Conservation (phyloP, 352 stramenopile genomes). For the Phytophthora cactorum region DNA sequence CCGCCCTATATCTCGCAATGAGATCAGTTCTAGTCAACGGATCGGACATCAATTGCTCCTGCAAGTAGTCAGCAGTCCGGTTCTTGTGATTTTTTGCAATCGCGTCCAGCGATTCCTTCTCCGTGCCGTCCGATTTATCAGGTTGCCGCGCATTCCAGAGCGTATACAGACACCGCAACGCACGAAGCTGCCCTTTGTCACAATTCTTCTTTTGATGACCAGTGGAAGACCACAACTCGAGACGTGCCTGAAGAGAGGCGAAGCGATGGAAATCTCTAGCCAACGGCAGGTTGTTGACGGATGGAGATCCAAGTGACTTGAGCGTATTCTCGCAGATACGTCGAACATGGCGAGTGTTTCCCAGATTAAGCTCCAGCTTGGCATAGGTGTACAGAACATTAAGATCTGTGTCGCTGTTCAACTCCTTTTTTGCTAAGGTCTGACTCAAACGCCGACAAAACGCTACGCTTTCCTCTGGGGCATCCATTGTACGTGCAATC, state of each 20-base stretch:
- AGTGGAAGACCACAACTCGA: conserved; percentile 38
- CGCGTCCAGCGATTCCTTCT: conserved; percentile 40
- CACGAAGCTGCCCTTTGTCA: conserved; percentile 12
- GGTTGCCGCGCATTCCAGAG: conserved; percentile 49
- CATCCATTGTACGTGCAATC: conserved; percentile 12
- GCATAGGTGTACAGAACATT: conserved; percentile 59
- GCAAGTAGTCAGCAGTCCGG: conserved; percentile 18
- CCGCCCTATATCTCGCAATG: conserved; percentile 49
- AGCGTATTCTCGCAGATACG: conserved; percentile 71
- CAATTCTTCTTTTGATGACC: conserved; percentile 10
- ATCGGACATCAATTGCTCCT: conserved; percentile 28
- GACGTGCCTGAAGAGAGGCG: conserved; percentile 53
- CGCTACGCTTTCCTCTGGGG: conserved; percentile 4
- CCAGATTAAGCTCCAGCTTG: conserved; percentile 51
- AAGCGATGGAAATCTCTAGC: conserved; percentile 54
- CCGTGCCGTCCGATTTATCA: conserved; percentile 5
- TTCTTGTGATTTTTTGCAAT: conserved; percentile 44
- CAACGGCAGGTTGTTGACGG: conserved; percentile 1
- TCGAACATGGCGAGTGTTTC: conserved; percentile 49
- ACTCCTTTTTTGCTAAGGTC: conserved; percentile 25
- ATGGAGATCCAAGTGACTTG: conserved; percentile 23
- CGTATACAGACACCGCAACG: conserved; percentile 40
- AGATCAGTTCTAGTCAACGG: conserved; percentile 26
- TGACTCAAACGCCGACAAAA: conserved; percentile 48
- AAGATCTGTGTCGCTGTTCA: conserved; percentile 22